Base-by-base conservation (phyloP, 2,329 filamentous ascomycete genomes). In the Fusarium compactum region DNA sequence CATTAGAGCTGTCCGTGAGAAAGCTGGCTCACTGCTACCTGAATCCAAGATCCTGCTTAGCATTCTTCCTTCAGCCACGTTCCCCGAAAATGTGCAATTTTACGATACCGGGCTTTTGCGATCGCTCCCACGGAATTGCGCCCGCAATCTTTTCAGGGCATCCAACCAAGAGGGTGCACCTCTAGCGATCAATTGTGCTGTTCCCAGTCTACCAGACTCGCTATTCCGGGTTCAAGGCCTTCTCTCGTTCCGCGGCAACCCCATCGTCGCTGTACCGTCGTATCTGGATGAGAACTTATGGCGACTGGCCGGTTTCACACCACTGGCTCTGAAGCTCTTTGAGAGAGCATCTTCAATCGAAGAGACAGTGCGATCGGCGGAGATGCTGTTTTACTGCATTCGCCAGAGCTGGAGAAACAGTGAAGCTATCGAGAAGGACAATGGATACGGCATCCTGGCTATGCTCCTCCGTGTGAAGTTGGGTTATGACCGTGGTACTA, bases 351-450 rank as follows among this genome's bases (percentile, higher is more conserved):
- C 85, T 5, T 91, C 89, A 0, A 85, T 88, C 10, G 89, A 94
- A 51, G 90, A 90, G 46, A 89, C 95, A 29, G 82, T 95, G 12
- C 87, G 92, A 57, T 90, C 95, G 2, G 90, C 97, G 4, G 90
- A 97, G 75, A 92, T 97, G 74, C 85, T 97, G 27, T 94, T 98
- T 67, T 89, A 92, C 70, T 93, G 93, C 65, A 92, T 98, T 52
- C 91, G 92, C 71, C 91, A 92, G 69, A 98, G 92, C 77, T 99
- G 97, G 96, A 89, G 96, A 69, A 98, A 98, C 72, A 98, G 96
- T 72, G 97, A 99, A 78, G 95, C 96, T 27, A 98, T 99, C 92
- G 96, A 99, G 79, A 91, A 93, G 74, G 94, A 97, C 64, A 96
- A 97, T 72, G 97, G 95, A 0, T 99, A 98, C 77, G 92, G 93